These are phyloP conservation scores for Chytriomyces sp. DNA, from an alignment of 192 early-diverging fungal species.

Conservation along the genomic window DNA sequence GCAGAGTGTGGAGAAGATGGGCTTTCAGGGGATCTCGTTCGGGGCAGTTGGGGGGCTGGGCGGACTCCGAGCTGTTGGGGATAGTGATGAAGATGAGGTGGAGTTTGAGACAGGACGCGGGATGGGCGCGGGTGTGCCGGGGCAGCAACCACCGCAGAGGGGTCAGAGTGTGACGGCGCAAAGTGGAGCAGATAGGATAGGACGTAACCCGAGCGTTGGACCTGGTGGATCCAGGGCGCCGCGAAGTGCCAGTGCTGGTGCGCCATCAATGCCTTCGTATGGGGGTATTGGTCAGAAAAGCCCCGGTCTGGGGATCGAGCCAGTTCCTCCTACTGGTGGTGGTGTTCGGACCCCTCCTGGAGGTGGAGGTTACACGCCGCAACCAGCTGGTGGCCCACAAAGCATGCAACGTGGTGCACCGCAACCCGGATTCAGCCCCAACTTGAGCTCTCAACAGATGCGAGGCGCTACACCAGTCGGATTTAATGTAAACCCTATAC, in stretches of 20 bases:
- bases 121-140: background rate
- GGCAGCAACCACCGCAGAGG: background rate
- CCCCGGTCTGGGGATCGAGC: no score
- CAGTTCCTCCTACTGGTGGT: no score
- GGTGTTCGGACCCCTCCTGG: no score
- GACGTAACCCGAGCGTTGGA: background rate
- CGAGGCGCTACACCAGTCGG: no score
- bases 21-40: background rate
- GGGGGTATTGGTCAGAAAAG: no score
- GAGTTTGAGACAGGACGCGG: background rate
- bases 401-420: no score
- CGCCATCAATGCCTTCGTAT: background rate
- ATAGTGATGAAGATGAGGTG: constrained; percentile 11
- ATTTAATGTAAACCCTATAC: no score
- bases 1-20: constrained; percentile 1
- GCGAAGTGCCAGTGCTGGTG: background rate
- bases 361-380: no score
- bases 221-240: background rate
- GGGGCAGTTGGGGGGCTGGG: background rate
- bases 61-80: background rate
- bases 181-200: background rate
- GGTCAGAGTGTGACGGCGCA: background rate
- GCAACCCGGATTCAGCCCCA: no score
- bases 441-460: no score
- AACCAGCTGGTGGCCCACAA: no score